phyloP scores from a whole-genome alignment of 768 basidiomycete genomes.

The Amanita pseudoporphyria region DNA sequence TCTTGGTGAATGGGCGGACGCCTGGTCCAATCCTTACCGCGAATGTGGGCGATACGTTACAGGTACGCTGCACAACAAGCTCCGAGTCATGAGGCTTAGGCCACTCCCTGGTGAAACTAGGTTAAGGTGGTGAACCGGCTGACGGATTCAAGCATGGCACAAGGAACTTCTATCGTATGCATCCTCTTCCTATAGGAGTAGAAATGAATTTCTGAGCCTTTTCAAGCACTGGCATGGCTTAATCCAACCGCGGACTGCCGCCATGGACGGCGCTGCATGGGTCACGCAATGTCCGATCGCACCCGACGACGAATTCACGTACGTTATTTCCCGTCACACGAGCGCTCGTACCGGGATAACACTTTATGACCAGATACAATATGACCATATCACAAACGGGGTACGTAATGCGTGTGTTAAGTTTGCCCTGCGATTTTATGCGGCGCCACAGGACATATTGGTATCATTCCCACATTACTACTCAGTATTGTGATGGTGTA shows the following conservation, averaged over 20 bases:
- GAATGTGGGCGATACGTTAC: conserved; percentile 19
- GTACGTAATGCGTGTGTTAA: background rate
- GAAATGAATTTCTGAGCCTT: background rate
- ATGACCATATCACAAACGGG: conserved; percentile 17
- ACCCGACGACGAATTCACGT: conserved; percentile 30
- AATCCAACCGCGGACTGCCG: conserved; percentile 30
- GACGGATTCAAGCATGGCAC: conserved; percentile 24
- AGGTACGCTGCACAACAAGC: background rate
- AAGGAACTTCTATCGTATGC: conserved; percentile 23
- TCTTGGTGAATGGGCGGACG: conserved; percentile 35
- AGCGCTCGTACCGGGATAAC: background rate
- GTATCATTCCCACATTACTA: conserved; percentile 27
- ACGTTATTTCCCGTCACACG: background rate
- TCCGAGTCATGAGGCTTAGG: background rate
- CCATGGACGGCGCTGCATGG: conserved; percentile 32
- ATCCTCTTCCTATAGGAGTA: background rate
- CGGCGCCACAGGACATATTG: conserved; percentile 25
- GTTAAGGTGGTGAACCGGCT: conserved; percentile 39
- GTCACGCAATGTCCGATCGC: conserved; percentile 42
- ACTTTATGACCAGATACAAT: conserved; percentile 13
- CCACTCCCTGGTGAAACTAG: conserved; percentile 23
- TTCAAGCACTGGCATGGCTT: conserved; percentile 46
- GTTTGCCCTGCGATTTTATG: background rate
- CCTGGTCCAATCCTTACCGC: conserved; percentile 35
- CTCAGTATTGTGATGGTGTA: conserved; percentile 40